Conservation (phyloP, 441 rosid genomes). For the Gossypium schwendimanii region DNA sequence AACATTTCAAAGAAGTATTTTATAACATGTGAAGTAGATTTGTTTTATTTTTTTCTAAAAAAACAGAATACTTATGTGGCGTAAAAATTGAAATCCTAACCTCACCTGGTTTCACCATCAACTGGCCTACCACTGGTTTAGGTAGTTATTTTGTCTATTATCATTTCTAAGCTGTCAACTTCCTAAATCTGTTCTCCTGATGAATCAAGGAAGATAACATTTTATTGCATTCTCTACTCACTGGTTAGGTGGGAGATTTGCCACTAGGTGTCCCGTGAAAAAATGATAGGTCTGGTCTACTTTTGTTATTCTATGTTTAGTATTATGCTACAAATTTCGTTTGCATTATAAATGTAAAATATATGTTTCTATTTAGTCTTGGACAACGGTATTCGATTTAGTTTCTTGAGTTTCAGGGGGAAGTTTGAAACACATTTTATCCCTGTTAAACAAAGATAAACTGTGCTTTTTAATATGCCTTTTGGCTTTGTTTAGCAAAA, state of each 20-base stretch:
- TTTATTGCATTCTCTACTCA: background rate
- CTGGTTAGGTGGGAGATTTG: conserved; percentile 1
- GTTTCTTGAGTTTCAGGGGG: background rate
- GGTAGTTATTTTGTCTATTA: background rate
- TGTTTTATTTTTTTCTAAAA: background rate
- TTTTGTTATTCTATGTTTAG: background rate
- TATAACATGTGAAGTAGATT: background rate
- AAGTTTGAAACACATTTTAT: background rate
- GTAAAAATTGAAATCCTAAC: background rate
- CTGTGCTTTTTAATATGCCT: background rate
- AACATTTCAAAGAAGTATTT: background rate
- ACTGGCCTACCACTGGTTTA: background rate
- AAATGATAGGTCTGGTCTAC: background rate
- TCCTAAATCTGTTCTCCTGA: background rate
- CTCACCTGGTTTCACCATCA: background rate
- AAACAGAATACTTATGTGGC: background rate
- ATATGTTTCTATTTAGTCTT: background rate
- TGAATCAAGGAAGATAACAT: background rate
- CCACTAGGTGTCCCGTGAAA: background rate
- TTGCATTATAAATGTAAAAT: background rate
- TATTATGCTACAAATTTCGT: background rate
- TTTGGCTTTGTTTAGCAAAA: background rate
- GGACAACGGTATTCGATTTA: background rate
- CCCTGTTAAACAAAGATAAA: background rate
- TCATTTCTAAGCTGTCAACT: background rate